Conservation (phyloP, 352 stramenopile species). For the Phytophthora rubi region DNA sequence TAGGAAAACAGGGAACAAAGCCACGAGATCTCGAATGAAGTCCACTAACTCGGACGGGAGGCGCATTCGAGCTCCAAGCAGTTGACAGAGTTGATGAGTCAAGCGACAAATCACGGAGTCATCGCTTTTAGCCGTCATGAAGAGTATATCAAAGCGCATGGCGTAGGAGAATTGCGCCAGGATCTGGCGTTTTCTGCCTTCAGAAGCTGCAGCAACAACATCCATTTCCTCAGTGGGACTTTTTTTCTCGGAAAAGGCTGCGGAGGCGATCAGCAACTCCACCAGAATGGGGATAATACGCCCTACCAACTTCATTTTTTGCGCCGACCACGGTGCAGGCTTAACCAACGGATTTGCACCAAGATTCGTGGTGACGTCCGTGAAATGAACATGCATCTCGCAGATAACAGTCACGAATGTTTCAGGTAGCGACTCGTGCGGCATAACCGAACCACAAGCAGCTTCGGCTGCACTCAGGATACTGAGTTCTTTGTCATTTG, state of each 20-base stretch:
- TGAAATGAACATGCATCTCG: slow-evolving; percentile 49
- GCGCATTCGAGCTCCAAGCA: slow-evolving; percentile 43
- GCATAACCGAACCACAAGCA: slow-evolving; percentile 42
- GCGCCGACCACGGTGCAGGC: slow-evolving; percentile 31
- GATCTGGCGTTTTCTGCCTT: slow-evolving; percentile 32
- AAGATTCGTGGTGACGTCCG: slow-evolving; percentile 2
- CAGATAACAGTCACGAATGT: slow-evolving; percentile 41
- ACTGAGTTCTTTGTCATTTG: slow-evolving; percentile 48
- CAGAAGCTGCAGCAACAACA: neutral
- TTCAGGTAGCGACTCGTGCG: slow-evolving; percentile 50
- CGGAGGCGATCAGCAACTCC: slow-evolving; percentile 45
- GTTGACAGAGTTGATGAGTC: slow-evolving; percentile 56
- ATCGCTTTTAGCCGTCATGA: slow-evolving; percentile 45
- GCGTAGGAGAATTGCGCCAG: slow-evolving; percentile 42
- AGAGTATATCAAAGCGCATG: slow-evolving; percentile 47
- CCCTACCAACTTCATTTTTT: slow-evolving; percentile 43
- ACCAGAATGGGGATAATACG: slow-evolving; percentile 48
- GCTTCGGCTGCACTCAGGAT: slow-evolving; percentile 37
- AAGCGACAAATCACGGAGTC: slow-evolving; percentile 46
- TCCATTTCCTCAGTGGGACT: slow-evolving; percentile 10
- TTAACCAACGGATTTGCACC: slow-evolving; percentile 5
- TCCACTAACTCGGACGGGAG: slow-evolving; percentile 47
- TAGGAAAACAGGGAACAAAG: slow-evolving; percentile 42
- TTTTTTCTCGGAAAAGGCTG: slow-evolving; percentile 32
- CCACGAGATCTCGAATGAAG: slow-evolving; percentile 50